Percentiles rank a stretch among this genome's conserved stretches.
These are phyloP conservation scores for Colletotrichum caudatum DNA, from an alignment of 2,329 filamentous ascomycete genomes.

Conservation along the genomic window DNA sequence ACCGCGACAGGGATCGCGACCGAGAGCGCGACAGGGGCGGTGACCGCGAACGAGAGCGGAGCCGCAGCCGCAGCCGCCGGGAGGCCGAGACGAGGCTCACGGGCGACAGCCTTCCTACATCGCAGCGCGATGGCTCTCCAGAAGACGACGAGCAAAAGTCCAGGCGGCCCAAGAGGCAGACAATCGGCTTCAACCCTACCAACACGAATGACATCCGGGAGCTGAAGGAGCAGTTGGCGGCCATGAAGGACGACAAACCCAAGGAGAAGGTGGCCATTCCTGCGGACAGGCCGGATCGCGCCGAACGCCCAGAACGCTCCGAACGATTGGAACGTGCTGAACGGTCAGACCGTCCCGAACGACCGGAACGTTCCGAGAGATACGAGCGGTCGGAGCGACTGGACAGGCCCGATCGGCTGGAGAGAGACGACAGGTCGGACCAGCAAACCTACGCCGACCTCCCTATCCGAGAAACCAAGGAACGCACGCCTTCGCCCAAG, in stretches of 20 bases:
- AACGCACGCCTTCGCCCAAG: constrained; percentile 37
- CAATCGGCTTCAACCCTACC: constrained; percentile 64
- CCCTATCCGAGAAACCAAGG: constrained; percentile 25
- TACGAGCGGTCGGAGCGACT: constrained; percentile 18
- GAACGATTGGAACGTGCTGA: constrained; percentile 15
- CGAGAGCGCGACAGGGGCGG: constrained; percentile 43
- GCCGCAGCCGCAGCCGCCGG: constrained; percentile 45
- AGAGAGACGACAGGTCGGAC: constrained; percentile 28
- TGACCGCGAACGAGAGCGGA: constrained; percentile 45
- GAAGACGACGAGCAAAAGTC: constrained; percentile 56
- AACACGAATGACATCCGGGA: constrained; percentile 63
- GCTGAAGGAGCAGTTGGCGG: constrained; percentile 63
- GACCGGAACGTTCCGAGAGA: constrained; percentile 26
- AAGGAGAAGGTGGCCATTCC: constrained; percentile 32
- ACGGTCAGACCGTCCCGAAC: constrained; percentile 28
- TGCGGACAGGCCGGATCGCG: constrained; percentile 32
- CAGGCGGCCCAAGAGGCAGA: constrained; percentile 54
- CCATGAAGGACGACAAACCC: constrained; percentile 50
- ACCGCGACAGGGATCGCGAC: constrained; percentile 41
- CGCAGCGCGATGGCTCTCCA: constrained; percentile 56
- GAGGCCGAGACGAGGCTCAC: constrained; percentile 55
- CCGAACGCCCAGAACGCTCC: constrained; percentile 21
- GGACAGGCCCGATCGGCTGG: constrained; percentile 21
- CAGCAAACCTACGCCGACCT: constrained; percentile 37
- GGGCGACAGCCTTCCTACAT: constrained; percentile 49